Base-by-base conservation (phyloP, 108 stramenopile species). In the Cyclotella kingstonii region DNA sequence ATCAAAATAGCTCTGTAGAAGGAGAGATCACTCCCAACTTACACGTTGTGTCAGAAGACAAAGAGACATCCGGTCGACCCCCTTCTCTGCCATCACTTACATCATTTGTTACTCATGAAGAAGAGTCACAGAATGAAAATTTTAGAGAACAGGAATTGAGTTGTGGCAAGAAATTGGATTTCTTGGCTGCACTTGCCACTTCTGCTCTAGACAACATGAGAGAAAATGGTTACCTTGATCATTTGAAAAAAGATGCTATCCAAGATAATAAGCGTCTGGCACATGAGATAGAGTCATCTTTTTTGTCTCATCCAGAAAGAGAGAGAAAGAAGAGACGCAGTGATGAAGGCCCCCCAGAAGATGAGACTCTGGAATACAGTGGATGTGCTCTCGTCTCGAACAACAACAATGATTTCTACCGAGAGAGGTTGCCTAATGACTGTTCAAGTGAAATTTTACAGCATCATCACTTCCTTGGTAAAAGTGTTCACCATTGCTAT, bases 171-270 rank as follows among this genome's bases (percentile, higher is more conserved):
- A 65, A 60, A 10, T 59, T 75, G 54, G 58, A 61, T 53, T 61
- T 75, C 38, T 62, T 75, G 59, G 73, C 73, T 2, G 43, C 54
- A 17, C 41, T 75, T n/a, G 73, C 73, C 1, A 54, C 64, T 12
- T 67, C 65, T 25, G 65, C 73, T 3, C 38, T 74, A 28, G 73
- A 74, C 31, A 48, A 57, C 14, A 18, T 74, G 59, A 46, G 42
- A 18, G 55, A 42, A 21, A 40, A 46, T 29, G 47, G 48, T n/a
- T n/a, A n/a, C n/a, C n/a, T n/a, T n/a, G n/a, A n/a, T n/a, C n/a
- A n/a, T n/a, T n/a, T n/a, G 42, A 44, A 36, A 51, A 55, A 39
- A 28, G 54, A 54, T 22, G 50, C 51, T 55, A 23, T 33, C 48
- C 1, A 15, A 38, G 65, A 59, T 9, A 59, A 40, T 6, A 33